phyloP scores from a whole-genome alignment of 331 rosid species.

The Quercus tomentella region DNA sequence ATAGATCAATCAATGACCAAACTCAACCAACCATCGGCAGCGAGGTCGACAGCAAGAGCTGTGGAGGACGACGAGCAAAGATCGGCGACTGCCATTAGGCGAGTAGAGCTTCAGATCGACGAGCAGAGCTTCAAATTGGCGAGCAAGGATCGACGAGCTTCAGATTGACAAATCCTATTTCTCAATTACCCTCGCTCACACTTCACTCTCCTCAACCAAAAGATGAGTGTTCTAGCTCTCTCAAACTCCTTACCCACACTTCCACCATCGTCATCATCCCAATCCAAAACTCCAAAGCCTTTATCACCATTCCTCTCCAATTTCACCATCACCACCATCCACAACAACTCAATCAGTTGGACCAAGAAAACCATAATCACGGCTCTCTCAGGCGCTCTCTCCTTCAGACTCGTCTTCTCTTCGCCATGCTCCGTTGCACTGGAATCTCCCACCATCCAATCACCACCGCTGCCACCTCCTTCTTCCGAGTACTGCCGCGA shows the following conservation, averaged over 20 bases:
- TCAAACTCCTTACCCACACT: conserved; percentile 35
- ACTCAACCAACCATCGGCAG: too few species aligned
- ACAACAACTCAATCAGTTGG: conserved; percentile 3
- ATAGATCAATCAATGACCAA: too few species aligned
- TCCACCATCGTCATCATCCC: neutral
- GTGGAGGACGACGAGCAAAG: too few species aligned
- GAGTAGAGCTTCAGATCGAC: too few species aligned
- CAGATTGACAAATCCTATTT: too few species aligned
- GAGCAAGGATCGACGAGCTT: too few species aligned
- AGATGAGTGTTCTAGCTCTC: conserved; percentile 40
- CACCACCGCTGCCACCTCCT: neutral
- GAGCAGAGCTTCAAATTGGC: too few species aligned
- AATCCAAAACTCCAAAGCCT: conserved; percentile 11
- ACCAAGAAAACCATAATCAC: conserved; percentile 38
- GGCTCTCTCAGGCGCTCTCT: conserved; percentile 57
- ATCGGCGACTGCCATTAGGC: too few species aligned
- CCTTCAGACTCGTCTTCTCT: conserved; percentile 48
- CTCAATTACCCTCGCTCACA: too few species aligned
- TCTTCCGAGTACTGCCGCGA: conserved; percentile 42
- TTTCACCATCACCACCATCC: neutral
- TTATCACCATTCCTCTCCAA: conserved; percentile 8
- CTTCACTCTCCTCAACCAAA: too few species aligned
- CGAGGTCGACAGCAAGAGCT: too few species aligned
- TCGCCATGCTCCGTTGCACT: conserved; percentile 46
- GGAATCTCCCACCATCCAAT: conserved; percentile 26